Evolutionary conservation across 129 eudicot genomes (phyloP).

Genomic region (Flaveria ramosissima): DNA sequence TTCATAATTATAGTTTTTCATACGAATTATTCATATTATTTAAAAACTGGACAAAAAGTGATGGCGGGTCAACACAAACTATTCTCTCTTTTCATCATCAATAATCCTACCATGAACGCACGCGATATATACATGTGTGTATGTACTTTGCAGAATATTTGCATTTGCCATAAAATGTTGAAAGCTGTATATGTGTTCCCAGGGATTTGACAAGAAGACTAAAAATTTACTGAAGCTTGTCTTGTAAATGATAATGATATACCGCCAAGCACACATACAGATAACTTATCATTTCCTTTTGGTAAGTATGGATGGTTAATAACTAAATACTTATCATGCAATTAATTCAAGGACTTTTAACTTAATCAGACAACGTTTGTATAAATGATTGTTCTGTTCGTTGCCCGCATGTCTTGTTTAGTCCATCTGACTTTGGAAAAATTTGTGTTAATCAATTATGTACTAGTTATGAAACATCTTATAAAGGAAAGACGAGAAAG

Average conservation of each 20-base stretch:
- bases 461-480: neutral
- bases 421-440: neutral
- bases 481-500: neutral
- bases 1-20: neutral
- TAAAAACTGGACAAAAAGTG: no score
- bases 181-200: neutral
- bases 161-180: neutral
- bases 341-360: slow-evolving; percentile 3
- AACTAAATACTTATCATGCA: neutral
- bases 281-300: neutral
- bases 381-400: neutral
- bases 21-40: no score
- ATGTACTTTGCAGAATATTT: neutral
- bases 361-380: neutral
- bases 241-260: slow-evolving; percentile 2
- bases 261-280: neutral
- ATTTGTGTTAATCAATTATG: slow-evolving; percentile 1
- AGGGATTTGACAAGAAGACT: neutral
- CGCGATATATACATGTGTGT: neutral
- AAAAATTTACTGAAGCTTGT: neutral
- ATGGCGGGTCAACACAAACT: no score
- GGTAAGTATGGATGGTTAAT: neutral
- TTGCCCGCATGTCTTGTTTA: neutral
- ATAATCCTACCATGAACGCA: neutral
- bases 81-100: neutral